Evolutionary conservation across 306 rosid genomes (phyloP).

Genomic region (Cucurbita argyrosperma): DNA sequence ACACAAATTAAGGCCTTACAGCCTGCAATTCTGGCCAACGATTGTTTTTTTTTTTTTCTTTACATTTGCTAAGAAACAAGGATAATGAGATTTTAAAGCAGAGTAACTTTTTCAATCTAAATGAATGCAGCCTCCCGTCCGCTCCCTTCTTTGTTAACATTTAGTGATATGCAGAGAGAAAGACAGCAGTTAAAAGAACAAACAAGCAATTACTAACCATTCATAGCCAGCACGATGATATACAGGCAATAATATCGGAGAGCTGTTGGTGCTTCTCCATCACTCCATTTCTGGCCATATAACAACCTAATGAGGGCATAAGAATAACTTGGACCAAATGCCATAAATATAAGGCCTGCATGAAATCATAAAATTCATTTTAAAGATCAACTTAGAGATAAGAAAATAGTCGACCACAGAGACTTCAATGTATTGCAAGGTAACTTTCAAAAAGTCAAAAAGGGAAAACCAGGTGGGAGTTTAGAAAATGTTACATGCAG

Average conservation of each 20-base stretch:
- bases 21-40: background rate
- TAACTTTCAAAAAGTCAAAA: background rate
- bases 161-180: background rate
- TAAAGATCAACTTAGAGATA: background rate
- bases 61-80: background rate
- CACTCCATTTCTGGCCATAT: conserved; percentile 88
- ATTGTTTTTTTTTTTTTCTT: background rate
- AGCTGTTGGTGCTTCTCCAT: conserved; percentile 83
- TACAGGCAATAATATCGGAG: conserved; percentile 71
- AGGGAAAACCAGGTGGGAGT: background rate
- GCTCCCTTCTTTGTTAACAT: background rate
- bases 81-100: background rate
- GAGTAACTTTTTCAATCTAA: background rate
- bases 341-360: conserved; percentile 79
- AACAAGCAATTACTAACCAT: conserved; percentile 45
- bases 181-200: background rate
- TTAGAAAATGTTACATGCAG: background rate
- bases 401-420: background rate
- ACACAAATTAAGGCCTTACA: background rate
- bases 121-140: background rate
- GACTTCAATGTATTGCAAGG: background rate
- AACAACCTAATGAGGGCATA: conserved; percentile 83
- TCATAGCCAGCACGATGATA: conserved; percentile 83
- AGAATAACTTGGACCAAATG: conserved; percentile 89
- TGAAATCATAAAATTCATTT: background rate